These are phyloP conservation scores for Marchantia polymorpha DNA, from an alignment of 225 moss, liverwort and hornwort species.

Conservation along the genomic window DNA sequence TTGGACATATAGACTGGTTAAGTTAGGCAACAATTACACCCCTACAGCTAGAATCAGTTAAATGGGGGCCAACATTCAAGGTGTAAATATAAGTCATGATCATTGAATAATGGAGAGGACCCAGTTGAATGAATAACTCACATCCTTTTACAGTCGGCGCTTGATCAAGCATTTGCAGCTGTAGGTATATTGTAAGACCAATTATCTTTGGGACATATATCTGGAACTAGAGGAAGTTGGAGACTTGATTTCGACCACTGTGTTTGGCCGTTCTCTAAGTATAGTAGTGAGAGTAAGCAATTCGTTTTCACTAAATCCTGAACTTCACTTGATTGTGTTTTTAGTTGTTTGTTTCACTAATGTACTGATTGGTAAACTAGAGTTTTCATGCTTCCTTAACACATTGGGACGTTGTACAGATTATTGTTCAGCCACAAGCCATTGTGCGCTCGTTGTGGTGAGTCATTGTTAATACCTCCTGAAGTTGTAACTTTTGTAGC, in stretches of 20 bases:
- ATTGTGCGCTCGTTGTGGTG: not conserved
- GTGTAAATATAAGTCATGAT: slow-evolving; percentile 14
- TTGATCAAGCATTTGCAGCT: not conserved
- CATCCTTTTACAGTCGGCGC: not conserved
- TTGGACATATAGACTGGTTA: slow-evolving; percentile 1
- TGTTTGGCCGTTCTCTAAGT: not conserved
- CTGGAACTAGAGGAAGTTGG: too few species aligned
- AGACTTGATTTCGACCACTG: not conserved
- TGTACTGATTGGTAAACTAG: not conserved
- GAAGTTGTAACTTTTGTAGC: not conserved
- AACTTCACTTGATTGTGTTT: not conserved
- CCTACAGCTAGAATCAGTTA: not conserved
- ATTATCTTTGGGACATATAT: not conserved
- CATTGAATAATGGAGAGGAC: slow-evolving; percentile 7
- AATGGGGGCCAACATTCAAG: not conserved
- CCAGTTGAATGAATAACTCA: not conserved
- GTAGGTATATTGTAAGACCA: not conserved
- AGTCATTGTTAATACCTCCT: not conserved
- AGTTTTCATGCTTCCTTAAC: not conserved
- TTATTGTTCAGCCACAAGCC: not conserved
- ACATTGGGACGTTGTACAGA: slow-evolving; percentile 1
- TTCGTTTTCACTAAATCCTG: not conserved
- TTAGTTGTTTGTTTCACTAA: not conserved
- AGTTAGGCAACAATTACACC: not conserved
- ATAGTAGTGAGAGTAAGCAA: not conserved